These are phyloP conservation scores for Sporothrix mexicana DNA, from an alignment of 2,329 filamentous ascomycete species.

Conservation along the genomic window DNA sequence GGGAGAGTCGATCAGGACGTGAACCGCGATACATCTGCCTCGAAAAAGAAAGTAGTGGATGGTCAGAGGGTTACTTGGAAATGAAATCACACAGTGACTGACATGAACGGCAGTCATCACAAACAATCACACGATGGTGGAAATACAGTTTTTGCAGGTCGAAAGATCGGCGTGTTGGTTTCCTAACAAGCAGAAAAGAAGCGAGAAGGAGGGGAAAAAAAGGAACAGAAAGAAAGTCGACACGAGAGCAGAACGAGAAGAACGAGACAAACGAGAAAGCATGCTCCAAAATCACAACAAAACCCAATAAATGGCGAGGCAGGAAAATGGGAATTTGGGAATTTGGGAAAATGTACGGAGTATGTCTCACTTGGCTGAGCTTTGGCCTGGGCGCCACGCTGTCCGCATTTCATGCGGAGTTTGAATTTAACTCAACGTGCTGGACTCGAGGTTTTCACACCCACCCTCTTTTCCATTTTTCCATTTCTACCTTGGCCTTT, in stretches of 20 bases:
- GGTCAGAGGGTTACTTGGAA: not conserved
- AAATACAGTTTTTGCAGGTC: not conserved
- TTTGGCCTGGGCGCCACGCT: not conserved
- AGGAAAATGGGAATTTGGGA: not conserved
- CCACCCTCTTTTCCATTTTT: not conserved
- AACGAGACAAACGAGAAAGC: not conserved
- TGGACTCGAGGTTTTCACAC: not conserved
- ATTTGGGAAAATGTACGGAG: not conserved
- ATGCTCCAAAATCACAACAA: not conserved
- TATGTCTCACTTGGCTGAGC: not conserved
- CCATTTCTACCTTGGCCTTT: not conserved
- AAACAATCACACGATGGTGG: not conserved
- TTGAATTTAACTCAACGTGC: not conserved
- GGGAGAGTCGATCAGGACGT: not conserved
- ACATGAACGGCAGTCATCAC: not conserved
- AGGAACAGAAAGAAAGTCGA: not conserved
- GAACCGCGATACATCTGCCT: not conserved
- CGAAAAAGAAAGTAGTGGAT: not conserved
- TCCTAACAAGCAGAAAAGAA: slow-evolving; percentile 18
- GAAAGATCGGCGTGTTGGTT: not conserved
- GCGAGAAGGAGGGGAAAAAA: not conserved
- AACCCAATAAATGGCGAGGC: not conserved
- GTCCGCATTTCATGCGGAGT: not conserved
- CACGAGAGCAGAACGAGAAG: too few relatives aligned
- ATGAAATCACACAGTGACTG: not conserved